Evolutionary conservation across 306 rosid species (phyloP).

Genomic region (Vicia faba): DNA sequence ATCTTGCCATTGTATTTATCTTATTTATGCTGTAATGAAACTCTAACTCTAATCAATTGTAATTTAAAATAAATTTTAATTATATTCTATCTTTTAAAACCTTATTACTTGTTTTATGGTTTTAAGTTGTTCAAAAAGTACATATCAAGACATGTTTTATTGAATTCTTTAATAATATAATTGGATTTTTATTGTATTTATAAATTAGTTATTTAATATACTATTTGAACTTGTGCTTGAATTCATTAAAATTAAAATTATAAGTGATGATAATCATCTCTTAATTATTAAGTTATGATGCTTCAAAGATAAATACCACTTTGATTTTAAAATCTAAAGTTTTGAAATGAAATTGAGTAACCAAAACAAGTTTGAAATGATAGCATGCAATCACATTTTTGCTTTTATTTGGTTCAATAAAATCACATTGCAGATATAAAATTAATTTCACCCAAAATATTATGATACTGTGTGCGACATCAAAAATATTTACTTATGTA

Average conservation of each 20-base stretch:
- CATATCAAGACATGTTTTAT: neutral
- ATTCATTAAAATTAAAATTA: neutral
- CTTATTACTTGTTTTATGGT: neutral
- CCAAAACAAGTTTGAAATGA: too few relatives aligned
- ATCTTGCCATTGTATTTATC: neutral
- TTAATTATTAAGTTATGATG: neutral
- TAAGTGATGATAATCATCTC: neutral
- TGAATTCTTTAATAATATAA: neutral
- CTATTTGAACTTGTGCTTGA: too few relatives aligned
- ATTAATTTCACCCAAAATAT: neutral
- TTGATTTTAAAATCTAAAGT: neutral
- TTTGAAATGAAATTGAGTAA: neutral
- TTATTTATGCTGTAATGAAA: neutral
- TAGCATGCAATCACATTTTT: too few relatives aligned
- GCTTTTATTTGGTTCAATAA: too few relatives aligned
- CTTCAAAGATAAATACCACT: neutral
- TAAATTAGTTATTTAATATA: too few relatives aligned
- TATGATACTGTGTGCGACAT: neutral
- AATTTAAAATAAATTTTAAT: neutral
- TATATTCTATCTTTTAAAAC: constrained; percentile 1
- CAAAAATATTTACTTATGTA: neutral
- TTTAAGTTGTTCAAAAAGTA: neutral
- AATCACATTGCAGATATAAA: neutral
- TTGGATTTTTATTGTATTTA: too few relatives aligned
- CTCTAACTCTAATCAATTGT: neutral